Evolutionary conservation across 495 filamentous ascomycete species (phyloP), one percentile per base, ranked within the genome.

Genomic region (Pseudotulostoma volvatum): DNA sequence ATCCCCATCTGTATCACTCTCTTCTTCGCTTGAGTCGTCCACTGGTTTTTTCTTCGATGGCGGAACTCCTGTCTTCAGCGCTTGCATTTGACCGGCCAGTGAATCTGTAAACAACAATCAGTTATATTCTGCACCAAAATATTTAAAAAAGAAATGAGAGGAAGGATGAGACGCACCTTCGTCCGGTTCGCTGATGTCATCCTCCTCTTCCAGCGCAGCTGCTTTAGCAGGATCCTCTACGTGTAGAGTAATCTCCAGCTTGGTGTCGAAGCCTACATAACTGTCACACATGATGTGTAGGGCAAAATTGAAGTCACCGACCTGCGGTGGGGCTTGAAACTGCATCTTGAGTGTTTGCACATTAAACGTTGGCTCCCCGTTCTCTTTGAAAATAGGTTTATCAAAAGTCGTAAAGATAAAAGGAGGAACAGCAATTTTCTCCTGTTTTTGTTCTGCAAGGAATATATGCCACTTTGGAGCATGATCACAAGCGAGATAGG

Each of bases 281-380:
- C 81, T 84, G 57, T 96, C 90, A 51, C 84, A 93, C 39, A 95
- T 63, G 42, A 92, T 63, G 55, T 94, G 76, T 81, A 95, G 79
- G 20, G 79, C 76, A 54, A 97, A 97, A 0, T 78, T 81, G 56
- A 93, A 96, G 50, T 84, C 77, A 32, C 86, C 92, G 9, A 81
- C 72, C 57, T 95, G 84, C 20, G 88, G 86, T 36, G 90, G 90
- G 14, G 90, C 87, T 50, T 88, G 83, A 63, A 97, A 97, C 60
- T 96, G 90, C 61, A 92, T 85, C 64, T 93, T 94, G 50, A 95
- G 67, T 9, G 90, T 96, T 57, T 93, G 84, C 61, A 97, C 75
- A 44, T 83, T 76, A 60, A 81, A 96, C 3, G 86, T 93, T 13
- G 84, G 84, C 45, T 77, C 78, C 38, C 79, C 81, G 25, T 65